These are phyloP conservation scores for Yarrowia alimentaria DNA, from an alignment of 805 yeast species.

Conservation along the genomic window DNA sequence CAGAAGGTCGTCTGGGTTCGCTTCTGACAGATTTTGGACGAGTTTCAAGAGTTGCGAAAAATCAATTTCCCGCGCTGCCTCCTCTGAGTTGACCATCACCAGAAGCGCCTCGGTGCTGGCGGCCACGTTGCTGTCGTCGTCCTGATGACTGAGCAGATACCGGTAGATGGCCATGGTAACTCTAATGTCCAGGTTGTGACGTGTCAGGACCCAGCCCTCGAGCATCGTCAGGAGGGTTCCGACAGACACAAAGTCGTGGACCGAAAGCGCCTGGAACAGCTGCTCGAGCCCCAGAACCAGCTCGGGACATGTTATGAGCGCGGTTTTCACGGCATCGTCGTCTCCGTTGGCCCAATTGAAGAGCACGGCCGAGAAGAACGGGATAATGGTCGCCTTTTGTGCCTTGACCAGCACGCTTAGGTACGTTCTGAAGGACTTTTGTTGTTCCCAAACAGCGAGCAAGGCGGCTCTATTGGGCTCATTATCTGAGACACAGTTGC, in stretches of 20 bases:
- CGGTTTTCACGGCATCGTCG: background rate
- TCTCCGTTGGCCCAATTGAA: conserved; percentile 25
- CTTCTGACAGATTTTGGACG: background rate
- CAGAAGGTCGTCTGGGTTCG: conserved; percentile 5
- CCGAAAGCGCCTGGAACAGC: conserved; percentile 9
- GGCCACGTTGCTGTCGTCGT: conserved; percentile 2
- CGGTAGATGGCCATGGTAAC: conserved; percentile 1
- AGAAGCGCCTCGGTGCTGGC: background rate
- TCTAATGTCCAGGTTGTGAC: background rate
- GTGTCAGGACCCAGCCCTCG: conserved; percentile 1
- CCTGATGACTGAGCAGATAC: background rate
- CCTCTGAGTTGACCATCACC: conserved; percentile 10
- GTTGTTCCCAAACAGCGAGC: conserved; percentile 4
- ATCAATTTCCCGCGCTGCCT: conserved; percentile 8
- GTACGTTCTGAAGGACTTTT: conserved; percentile 8
- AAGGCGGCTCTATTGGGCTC: conserved; percentile 2
- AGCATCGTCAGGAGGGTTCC: conserved; percentile 15
- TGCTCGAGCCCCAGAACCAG: background rate
- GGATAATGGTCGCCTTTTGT: background rate
- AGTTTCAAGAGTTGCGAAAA: conserved; percentile 4
- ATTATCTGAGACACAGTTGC: conserved; percentile 16
- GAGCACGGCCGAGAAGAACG: conserved; percentile 11
- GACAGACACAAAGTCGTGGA: conserved; percentile 1
- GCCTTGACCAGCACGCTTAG: background rate
- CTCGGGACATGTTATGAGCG: background rate